Evolutionary conservation across 2,329 filamentous ascomycete genomes (phyloP).

Genomic region (Fusarium nygamai): DNA sequence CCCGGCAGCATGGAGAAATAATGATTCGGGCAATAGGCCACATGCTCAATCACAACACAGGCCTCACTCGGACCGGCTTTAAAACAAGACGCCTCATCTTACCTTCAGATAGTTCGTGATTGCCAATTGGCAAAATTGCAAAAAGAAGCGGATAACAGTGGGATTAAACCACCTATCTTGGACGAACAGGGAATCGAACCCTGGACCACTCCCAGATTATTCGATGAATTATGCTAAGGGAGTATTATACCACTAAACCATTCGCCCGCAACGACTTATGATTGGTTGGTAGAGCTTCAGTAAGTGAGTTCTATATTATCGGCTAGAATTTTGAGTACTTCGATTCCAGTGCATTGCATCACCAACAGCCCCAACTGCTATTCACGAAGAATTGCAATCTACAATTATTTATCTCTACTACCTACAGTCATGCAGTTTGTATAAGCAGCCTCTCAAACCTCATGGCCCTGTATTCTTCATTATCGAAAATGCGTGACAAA

Average conservation of each 20-base stretch:
- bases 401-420: not conserved
- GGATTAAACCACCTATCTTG: constrained; percentile 3
- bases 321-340: no score
- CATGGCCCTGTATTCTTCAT: rapidly evolving
- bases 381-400: not conserved
- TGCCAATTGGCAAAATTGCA: not conserved
- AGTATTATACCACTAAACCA: constrained; percentile 27
- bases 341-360: rapidly evolving
- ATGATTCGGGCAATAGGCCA: rapidly evolving
- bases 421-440: rapidly evolving
- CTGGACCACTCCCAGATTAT: constrained; percentile 22
- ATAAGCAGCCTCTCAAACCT: rapidly evolving
- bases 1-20: not conserved
- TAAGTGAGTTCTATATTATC: no score
- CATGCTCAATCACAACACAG: rapidly evolving
- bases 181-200: constrained; percentile 30
- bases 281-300: rapidly evolving
- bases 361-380: no score
- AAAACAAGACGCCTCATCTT: rapidly evolving
- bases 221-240: constrained; percentile 16
- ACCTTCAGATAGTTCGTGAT: rapidly evolving
- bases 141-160: constrained; percentile 14
- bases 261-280: constrained; percentile 8
- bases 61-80: rapidly evolving
- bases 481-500: not conserved